phyloP scores from a whole-genome alignment of 169 alveolate species.

The Plasmodium gonderi region DNA sequence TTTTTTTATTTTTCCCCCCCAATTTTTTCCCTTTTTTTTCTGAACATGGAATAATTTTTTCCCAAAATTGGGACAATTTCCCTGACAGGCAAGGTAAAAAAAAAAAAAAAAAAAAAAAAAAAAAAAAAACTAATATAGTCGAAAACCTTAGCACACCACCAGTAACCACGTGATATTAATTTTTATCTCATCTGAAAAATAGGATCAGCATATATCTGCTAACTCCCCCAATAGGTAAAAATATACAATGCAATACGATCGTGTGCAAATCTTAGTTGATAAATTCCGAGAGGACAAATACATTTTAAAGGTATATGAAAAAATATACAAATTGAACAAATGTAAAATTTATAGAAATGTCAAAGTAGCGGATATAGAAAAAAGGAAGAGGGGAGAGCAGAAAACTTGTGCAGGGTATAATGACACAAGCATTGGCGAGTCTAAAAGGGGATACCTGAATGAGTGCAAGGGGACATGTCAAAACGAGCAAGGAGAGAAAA shows the following conservation, averaged over 20 bases:
- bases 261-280: not conserved
- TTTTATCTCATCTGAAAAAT: no score
- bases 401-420: not conserved
- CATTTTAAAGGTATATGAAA: conserved; percentile 9
- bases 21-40: not conserved
- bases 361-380: conserved; percentile 27
- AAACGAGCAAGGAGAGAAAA: not conserved
- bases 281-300: conserved; percentile 25
- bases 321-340: conserved; percentile 17
- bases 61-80: not conserved
- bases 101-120: not conserved
- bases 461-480: not conserved
- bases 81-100: not conserved
- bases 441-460: not conserved
- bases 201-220: no score
- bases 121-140: not conserved
- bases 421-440: not conserved
- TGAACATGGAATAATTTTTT: not conserved
- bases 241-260: conserved; percentile 43
- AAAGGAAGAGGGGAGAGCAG: not conserved
- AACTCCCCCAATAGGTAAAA: not conserved
- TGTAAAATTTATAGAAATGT: conserved; percentile 33
- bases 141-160: not conserved
- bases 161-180: no score
- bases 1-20: no score